Percentiles rank a stretch among this genome's conserved stretches.
Conservation (phyloP, 192 early-diverging fungal species). For the Kappamyces sp. region DNA sequence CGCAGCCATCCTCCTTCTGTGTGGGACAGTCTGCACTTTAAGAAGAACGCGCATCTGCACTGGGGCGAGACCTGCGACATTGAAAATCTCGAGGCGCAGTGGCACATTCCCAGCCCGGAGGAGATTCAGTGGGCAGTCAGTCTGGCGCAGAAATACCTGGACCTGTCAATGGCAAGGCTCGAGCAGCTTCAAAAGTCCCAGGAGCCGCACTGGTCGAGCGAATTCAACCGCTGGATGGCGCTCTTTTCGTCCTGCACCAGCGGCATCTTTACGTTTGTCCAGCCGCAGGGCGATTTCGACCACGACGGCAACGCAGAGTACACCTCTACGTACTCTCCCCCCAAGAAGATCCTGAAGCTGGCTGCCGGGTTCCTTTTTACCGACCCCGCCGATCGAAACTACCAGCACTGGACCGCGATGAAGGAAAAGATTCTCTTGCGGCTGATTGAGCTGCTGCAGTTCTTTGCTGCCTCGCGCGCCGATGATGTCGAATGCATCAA, state of each 20-base stretch:
- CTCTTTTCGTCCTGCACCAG: conserved; percentile 6
- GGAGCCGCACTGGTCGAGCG: conserved; percentile 1
- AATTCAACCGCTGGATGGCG: conserved; percentile 24
- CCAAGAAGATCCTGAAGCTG: conserved; percentile 42
- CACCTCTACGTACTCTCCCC: conserved; percentile 17
- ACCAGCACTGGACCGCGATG: conserved; percentile 39
- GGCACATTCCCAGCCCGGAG: conserved; percentile 68
- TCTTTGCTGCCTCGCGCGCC: conserved; percentile 48
- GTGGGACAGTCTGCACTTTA: conserved; percentile 64
- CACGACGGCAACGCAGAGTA: conserved; percentile 2
- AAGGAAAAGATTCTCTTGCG: conserved; percentile 49
- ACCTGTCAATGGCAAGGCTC: conserved; percentile 12
- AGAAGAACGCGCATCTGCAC: conserved; percentile 58
- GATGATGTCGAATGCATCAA: conserved; percentile 78
- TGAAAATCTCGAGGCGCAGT: conserved; percentile 53
- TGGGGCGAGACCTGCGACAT: conserved; percentile 68
- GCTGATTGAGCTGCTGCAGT: conserved; percentile 44
- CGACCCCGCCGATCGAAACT: conserved; percentile 43
- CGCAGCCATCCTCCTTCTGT: conserved; percentile 38
- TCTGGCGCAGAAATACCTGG: conserved; percentile 44
- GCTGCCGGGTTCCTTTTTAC: conserved; percentile 65
- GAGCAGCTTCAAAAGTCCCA: not conserved
- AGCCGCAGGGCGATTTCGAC: conserved; percentile 7
- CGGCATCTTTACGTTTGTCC: conserved; percentile 16
- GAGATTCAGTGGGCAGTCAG: conserved; percentile 66